These are phyloP conservation scores for Ulota crispa DNA, from an alignment of 225 moss, liverwort and hornwort genomes.

Conservation along the genomic window DNA sequence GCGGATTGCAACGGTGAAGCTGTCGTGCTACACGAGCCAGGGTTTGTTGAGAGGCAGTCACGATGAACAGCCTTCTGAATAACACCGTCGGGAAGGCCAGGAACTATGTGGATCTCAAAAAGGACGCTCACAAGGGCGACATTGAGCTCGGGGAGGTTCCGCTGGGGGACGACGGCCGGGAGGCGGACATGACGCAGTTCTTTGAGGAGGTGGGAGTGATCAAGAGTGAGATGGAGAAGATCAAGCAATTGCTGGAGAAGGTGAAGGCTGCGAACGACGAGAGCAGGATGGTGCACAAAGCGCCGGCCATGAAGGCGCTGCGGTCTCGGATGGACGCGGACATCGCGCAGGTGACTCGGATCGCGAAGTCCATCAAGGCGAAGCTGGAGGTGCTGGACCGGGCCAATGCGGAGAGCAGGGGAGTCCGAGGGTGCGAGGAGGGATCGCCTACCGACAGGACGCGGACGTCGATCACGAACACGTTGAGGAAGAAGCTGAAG, in stretches of 20 bases:
- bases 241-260: slow-evolving; percentile 56
- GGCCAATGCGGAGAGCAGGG: slow-evolving; percentile 54
- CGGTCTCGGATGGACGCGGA: slow-evolving; percentile 60
- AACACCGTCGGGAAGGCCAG: slow-evolving; percentile 43
- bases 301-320: slow-evolving; percentile 58
- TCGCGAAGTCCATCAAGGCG: slow-evolving; percentile 49
- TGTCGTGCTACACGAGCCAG: background rate
- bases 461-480: slow-evolving; percentile 58
- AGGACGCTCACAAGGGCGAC: slow-evolving; percentile 39
- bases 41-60: slow-evolving; percentile 11
- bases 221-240: slow-evolving; percentile 56
- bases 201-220: slow-evolving; percentile 54
- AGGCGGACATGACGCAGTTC: slow-evolving; percentile 50
- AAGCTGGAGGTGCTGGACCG: slow-evolving; percentile 54
- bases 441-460: slow-evolving; percentile 59
- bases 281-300: slow-evolving; percentile 48
- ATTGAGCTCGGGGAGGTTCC: slow-evolving; percentile 42
- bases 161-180: slow-evolving; percentile 23
- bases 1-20: background rate
- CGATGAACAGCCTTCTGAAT: slow-evolving; percentile 50
- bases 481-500: slow-evolving; percentile 53
- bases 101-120: slow-evolving; percentile 59
- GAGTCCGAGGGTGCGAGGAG: slow-evolving; percentile 47
- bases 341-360: slow-evolving; percentile 53
- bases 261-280: slow-evolving; percentile 47